phyloP scores from a whole-genome alignment of 2,329 filamentous ascomycete genomes.

The Aspergillus clavatus region DNA sequence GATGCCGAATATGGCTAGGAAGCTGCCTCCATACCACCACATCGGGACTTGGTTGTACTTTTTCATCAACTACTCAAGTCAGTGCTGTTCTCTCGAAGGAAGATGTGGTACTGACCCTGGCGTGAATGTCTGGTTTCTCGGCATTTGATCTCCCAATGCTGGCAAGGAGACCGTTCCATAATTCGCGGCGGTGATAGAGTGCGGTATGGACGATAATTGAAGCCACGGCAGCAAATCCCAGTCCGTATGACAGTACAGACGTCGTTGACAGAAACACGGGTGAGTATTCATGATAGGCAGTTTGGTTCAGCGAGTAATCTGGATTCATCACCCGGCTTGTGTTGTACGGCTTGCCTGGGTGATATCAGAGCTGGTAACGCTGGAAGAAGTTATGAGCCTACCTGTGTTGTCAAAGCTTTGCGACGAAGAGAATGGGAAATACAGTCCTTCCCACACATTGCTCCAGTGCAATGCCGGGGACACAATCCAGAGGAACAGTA shows the following conservation, averaged over 20 bases:
- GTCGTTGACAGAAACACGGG: slow-evolving; percentile 62
- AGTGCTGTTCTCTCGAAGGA: neutral
- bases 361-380: neutral
- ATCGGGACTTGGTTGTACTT: slow-evolving; percentile 51
- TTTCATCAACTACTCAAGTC: slow-evolving; percentile 38
- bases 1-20: slow-evolving; percentile 44
- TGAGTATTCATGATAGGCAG: slow-evolving; percentile 24
- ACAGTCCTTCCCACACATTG: slow-evolving; percentile 59
- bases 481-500: slow-evolving; percentile 57
- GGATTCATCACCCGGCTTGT: slow-evolving; percentile 22
- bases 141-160: slow-evolving; percentile 50
- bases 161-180: slow-evolving; percentile 50
- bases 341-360: slow-evolving; percentile 19
- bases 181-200: slow-evolving; percentile 58
- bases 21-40: slow-evolving; percentile 50
- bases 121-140: slow-evolving; percentile 45
- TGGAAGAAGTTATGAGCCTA: neutral
- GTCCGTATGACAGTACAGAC: slow-evolving; percentile 61
- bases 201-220: slow-evolving; percentile 60
- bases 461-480: slow-evolving; percentile 58
- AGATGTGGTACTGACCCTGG: slow-evolving; percentile 30
- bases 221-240: slow-evolving; percentile 64
- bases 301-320: slow-evolving; percentile 25
- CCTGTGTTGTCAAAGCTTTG: slow-evolving; percentile 12
- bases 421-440: slow-evolving; percentile 51